Conservation (phyloP, 345 rosid species). For the Hevea brasiliensis region DNA sequence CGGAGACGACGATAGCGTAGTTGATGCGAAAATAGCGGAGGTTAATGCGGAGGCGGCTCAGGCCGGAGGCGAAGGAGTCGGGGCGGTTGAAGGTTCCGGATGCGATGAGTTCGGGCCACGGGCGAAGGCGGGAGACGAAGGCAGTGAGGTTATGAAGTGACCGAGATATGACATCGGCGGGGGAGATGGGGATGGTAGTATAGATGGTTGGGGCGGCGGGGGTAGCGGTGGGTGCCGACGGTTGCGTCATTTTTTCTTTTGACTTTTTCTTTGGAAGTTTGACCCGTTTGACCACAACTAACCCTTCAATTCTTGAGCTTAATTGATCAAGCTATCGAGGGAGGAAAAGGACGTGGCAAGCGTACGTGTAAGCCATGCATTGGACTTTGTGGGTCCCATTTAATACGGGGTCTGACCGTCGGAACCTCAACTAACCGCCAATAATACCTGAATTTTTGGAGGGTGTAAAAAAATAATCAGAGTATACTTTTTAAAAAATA, state of each 20-base stretch:
- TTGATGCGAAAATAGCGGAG: conserved; percentile 41
- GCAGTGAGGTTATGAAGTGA: conserved; percentile 46
- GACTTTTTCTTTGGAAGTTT: not conserved
- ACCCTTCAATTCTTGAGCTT: not conserved
- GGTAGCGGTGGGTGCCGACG: not conserved
- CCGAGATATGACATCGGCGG: conserved; percentile 45
- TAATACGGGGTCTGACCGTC: too few relatives aligned
- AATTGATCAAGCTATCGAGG: not conserved
- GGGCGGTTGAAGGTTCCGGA: conserved; percentile 31
- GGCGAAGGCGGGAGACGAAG: conserved; percentile 47
- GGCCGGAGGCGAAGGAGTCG: conserved; percentile 23
- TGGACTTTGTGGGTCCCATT: too few relatives aligned
- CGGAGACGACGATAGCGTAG: conserved; percentile 36
- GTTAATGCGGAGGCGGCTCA: conserved; percentile 31
- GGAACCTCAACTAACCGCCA: too few relatives aligned
- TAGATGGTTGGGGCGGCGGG: conserved; percentile 33
- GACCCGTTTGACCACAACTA: not conserved
- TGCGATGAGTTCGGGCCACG: conserved; percentile 52
- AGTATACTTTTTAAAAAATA: too few relatives aligned
- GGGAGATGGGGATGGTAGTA: conserved; percentile 53
- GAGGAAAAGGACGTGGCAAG: too few relatives aligned
- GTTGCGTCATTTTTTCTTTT: not conserved
- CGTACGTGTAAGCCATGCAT: too few relatives aligned
- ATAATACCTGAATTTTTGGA: too few relatives aligned
- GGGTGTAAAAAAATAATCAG: too few relatives aligned